phyloP scores from a whole-genome alignment of 2,329 filamentous ascomycete genomes.

The Neonectria ditissima region DNA sequence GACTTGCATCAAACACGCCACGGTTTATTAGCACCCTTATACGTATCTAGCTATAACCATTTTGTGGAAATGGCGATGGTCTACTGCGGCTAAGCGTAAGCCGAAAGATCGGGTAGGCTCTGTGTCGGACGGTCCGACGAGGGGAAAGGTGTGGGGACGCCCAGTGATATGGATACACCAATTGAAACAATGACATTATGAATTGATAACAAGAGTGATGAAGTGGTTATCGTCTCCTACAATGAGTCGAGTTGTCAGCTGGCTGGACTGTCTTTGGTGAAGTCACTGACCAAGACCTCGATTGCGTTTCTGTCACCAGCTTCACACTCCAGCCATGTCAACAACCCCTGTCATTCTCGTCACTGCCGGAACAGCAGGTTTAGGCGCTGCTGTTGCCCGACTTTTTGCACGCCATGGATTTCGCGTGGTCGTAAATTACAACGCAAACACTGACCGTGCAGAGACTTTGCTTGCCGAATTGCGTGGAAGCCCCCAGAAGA shows the following conservation, averaged over 20 bases:
- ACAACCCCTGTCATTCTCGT: conserved; percentile 55
- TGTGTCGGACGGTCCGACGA: not conserved
- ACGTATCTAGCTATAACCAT: not conserved
- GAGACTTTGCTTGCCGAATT: conserved; percentile 68
- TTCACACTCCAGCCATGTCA: not conserved
- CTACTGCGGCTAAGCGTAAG: not conserved
- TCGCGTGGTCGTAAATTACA: conserved; percentile 81
- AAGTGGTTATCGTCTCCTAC: not conserved
- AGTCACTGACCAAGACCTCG: not conserved
- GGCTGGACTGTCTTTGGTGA: not conserved
- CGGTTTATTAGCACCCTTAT: not conserved
- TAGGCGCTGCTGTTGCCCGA: conserved; percentile 75
- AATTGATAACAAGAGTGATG: not conserved
- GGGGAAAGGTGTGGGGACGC: not conserved
- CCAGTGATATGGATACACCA: not conserved
- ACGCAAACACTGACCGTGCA: conserved; percentile 70
- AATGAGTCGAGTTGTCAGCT: not conserved
- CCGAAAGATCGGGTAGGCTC: not conserved
- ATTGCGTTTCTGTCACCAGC: not conserved
- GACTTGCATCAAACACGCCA: not conserved
- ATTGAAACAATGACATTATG: not conserved
- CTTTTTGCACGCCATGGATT: conserved; percentile 76
- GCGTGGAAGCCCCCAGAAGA: conserved; percentile 46
- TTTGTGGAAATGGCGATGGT: not conserved
- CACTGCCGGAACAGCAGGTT: conserved; percentile 69